Evolutionary conservation across 1,139 yeast genomes (phyloP).

Genomic region (Scheffersomyces lignicola): DNA sequence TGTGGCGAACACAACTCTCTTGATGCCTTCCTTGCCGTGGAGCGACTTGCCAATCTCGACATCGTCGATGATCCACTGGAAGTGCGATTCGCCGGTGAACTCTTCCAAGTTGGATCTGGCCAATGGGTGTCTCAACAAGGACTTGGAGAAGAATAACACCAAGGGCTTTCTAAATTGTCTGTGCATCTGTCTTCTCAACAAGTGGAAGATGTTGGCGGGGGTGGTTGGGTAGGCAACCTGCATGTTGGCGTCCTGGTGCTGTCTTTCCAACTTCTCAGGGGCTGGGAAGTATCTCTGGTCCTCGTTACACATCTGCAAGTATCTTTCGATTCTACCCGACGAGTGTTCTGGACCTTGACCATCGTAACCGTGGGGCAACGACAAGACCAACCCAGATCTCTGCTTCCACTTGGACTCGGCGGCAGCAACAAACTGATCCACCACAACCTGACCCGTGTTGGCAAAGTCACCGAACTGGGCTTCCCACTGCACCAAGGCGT

Average conservation of each 20-base stretch:
- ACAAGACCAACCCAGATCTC: constrained; percentile 92
- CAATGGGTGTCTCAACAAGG: constrained; percentile 94
- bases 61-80: constrained; percentile 96
- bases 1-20: constrained; percentile 78
- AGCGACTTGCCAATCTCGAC: constrained; percentile 75
- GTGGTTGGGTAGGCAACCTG: constrained; percentile 98
- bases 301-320: constrained; percentile 93
- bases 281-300: constrained; percentile 94
- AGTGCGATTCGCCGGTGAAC: constrained; percentile 87
- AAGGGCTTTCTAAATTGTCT: constrained; percentile 99
- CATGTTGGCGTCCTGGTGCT: constrained; percentile 98
- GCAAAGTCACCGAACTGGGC: constrained; percentile 99
- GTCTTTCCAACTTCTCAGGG: constrained; percentile 85
- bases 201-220: constrained; percentile 95
- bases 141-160: constrained; percentile 85
- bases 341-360: constrained; percentile 99
- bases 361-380: constrained; percentile 98
- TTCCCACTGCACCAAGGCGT: constrained; percentile 96
- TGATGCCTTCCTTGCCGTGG: constrained; percentile 78
- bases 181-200: constrained; percentile 98
- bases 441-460: constrained; percentile 96
- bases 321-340: constrained; percentile 96
- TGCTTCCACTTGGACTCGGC: constrained; percentile 99
- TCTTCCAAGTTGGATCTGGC: constrained; percentile 85
- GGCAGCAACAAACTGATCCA: constrained; percentile 95